Conservation (phyloP, 2,329 filamentous ascomycete species). For the Teratosphaeria nubilosa region DNA sequence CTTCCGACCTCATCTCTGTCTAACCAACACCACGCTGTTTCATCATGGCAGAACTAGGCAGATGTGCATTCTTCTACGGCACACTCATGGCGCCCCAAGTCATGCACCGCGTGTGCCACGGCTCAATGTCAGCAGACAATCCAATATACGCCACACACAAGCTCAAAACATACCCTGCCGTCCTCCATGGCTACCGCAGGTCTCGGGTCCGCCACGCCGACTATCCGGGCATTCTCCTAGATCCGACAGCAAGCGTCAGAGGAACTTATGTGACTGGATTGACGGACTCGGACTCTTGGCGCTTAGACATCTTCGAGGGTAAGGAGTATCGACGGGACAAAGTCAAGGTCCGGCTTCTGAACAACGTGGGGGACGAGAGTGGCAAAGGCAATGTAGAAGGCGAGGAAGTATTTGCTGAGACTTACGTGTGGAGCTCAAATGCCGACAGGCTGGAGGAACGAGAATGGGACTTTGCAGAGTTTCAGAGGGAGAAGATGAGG, state of each 20-base stretch:
- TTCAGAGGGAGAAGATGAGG: conserved; percentile 62
- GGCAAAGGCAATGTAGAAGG: conserved; percentile 25
- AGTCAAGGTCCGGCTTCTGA: conserved; percentile 32
- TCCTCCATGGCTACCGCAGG: conserved; percentile 65
- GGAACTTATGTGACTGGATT: conserved; percentile 71
- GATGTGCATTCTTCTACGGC: conserved; percentile 56
- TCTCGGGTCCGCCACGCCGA: conserved; percentile 59
- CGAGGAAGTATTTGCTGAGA: conserved; percentile 35
- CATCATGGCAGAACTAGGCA: conserved; percentile 9
- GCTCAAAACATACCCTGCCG: conserved; percentile 60
- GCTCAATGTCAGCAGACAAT: conserved; percentile 38
- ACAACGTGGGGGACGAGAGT: conserved; percentile 17
- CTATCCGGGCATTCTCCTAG: conserved; percentile 64
- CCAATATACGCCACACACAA: conserved; percentile 36
- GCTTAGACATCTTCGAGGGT: conserved; percentile 78
- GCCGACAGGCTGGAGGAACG: conserved; percentile 49
- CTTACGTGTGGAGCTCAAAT: conserved; percentile 43
- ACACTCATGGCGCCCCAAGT: conserved; percentile 76
- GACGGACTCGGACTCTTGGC: conserved; percentile 62
- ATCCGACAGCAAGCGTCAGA: conserved; percentile 45
- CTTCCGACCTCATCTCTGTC: background rate
- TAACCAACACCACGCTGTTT: background rate
- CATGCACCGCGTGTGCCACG: conserved; percentile 76
- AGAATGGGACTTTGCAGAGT: conserved; percentile 86
- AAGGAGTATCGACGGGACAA: conserved; percentile 52